Conservation (phyloP, 768 basidiomycete genomes). For the Pleurotus ostreatus region DNA sequence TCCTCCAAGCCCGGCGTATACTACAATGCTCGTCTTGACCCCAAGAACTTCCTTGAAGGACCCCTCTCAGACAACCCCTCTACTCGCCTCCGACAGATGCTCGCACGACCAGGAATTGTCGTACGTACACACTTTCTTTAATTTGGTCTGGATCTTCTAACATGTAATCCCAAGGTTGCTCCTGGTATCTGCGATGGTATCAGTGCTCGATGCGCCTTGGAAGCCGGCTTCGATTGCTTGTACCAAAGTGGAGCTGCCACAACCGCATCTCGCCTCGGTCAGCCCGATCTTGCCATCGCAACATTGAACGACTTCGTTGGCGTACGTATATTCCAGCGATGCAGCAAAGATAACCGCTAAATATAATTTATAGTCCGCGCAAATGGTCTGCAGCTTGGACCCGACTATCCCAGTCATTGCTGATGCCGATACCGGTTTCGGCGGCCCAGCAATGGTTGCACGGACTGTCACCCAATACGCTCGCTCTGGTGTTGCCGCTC, state of each 20-base stretch:
- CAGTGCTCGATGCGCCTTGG: constrained; percentile 46
- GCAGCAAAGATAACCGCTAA: not conserved
- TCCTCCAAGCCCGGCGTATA: constrained; percentile 20
- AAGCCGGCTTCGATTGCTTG: constrained; percentile 46
- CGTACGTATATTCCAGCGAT: constrained; percentile 17
- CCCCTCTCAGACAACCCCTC: constrained; percentile 65
- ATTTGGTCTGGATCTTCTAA: too few species aligned
- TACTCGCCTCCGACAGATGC: constrained; percentile 67
- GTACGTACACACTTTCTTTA: constrained; percentile 32
- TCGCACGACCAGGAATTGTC: constrained; percentile 70
- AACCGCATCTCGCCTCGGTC: constrained; percentile 50
- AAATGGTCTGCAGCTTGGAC: constrained; percentile 46
- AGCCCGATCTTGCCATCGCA: constrained; percentile 52
- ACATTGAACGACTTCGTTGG: constrained; percentile 52
- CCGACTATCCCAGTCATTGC: constrained; percentile 47
- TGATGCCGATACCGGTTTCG: constrained; percentile 56
- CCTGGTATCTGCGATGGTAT: constrained; percentile 46
- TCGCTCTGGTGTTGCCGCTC: constrained; percentile 43
- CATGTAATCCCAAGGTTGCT: not conserved
- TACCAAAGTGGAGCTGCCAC: constrained; percentile 52
- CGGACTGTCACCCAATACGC: constrained; percentile 49
- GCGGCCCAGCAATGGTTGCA: constrained; percentile 52
- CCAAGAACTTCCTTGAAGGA: constrained; percentile 62
- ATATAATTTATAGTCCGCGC: constrained; percentile 28
- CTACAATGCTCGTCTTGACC: constrained; percentile 48